Evolutionary conservation across 768 basidiomycete genomes (phyloP).

Genomic region (Xerocomellus amylosporus): DNA sequence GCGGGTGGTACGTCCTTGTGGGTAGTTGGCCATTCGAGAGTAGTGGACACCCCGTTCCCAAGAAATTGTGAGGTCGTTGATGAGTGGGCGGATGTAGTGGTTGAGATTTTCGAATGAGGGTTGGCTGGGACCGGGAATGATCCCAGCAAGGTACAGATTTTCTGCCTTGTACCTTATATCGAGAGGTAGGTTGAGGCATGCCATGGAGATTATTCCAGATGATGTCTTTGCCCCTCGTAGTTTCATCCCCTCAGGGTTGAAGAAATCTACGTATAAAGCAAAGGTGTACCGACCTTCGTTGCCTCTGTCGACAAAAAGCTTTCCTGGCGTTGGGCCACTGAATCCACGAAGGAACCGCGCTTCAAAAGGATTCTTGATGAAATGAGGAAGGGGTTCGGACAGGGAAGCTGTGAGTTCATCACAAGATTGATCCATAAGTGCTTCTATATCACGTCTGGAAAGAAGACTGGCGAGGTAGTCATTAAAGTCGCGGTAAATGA

Average conservation of each 20-base stretch:
- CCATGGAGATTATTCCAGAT: constrained; percentile 12
- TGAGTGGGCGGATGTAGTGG: constrained; percentile 27
- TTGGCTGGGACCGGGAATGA: constrained; percentile 38
- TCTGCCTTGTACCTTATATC: constrained; percentile 34
- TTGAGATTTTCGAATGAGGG: constrained; percentile 34
- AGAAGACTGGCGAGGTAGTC: constrained; percentile 3
- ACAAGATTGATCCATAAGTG: constrained; percentile 1
- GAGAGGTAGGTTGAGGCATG: constrained; percentile 34
- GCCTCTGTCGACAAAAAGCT: constrained; percentile 9
- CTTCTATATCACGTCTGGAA: background rate
- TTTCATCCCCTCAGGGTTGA: constrained; percentile 34
- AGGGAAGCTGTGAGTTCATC: background rate
- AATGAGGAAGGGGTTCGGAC: background rate
- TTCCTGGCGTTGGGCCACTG: constrained; percentile 15
- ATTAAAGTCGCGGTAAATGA: constrained; percentile 1
- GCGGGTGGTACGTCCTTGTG: constrained; percentile 19
- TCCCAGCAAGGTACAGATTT: constrained; percentile 39
- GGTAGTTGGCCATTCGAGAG: constrained; percentile 12
- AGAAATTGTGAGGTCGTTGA: constrained; percentile 30
- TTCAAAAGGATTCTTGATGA: constrained; percentile 6
- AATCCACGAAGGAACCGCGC: constrained; percentile 30
- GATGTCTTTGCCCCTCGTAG: constrained; percentile 27
- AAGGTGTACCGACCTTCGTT: constrained; percentile 32
- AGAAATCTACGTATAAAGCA: constrained; percentile 33
- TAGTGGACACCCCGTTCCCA: constrained; percentile 34